Evolutionary conservation across 75 land plant species (phyloP).

Genomic region (Pinus taeda): DNA sequence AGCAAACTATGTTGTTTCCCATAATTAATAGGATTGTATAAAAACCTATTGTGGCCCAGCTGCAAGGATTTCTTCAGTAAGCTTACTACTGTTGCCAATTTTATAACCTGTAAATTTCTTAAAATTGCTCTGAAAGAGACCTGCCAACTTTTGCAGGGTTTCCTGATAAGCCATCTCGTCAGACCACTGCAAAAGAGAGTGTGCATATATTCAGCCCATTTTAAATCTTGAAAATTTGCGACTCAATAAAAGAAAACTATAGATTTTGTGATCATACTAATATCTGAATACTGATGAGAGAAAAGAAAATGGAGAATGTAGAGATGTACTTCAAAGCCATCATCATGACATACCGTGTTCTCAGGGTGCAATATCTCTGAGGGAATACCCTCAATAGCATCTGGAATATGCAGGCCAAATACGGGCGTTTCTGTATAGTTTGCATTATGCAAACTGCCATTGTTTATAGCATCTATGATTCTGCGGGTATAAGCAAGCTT

Average conservation of each 20-base stretch:
- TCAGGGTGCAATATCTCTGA: slow-evolving; percentile 24
- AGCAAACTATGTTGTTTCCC: too few relatives aligned
- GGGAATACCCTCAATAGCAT: slow-evolving; percentile 19
- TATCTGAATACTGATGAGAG: too few relatives aligned
- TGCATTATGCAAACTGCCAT: slow-evolving; percentile 20
- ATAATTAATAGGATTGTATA: background rate
- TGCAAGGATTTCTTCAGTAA: slow-evolving; percentile 38
- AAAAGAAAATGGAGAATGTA: background rate
- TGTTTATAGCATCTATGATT: slow-evolving; percentile 26
- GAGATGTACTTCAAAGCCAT: background rate
- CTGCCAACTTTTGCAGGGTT: slow-evolving; percentile 27
- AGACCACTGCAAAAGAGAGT: slow-evolving; percentile 27
- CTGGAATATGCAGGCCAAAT: slow-evolving; percentile 23
- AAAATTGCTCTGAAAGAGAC: slow-evolving; percentile 39
- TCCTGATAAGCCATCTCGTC: slow-evolving; percentile 33
- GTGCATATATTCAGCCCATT: background rate
- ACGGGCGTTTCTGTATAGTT: slow-evolving; percentile 17
- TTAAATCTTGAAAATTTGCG: background rate
- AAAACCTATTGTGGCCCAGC: slow-evolving; percentile 25
- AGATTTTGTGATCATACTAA: background rate
- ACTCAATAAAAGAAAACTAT: background rate
- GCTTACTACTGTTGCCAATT: slow-evolving; percentile 24
- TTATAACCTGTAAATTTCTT: slow-evolving; percentile 29
- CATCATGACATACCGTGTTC: slow-evolving; percentile 15
- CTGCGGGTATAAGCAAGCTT: slow-evolving; percentile 23